A percentile compares a stretch with the other conserved stretches of the same genome.
These are phyloP conservation scores for Auriscalpium vulgare DNA, from an alignment of 768 basidiomycete species.

Conservation along the genomic window DNA sequence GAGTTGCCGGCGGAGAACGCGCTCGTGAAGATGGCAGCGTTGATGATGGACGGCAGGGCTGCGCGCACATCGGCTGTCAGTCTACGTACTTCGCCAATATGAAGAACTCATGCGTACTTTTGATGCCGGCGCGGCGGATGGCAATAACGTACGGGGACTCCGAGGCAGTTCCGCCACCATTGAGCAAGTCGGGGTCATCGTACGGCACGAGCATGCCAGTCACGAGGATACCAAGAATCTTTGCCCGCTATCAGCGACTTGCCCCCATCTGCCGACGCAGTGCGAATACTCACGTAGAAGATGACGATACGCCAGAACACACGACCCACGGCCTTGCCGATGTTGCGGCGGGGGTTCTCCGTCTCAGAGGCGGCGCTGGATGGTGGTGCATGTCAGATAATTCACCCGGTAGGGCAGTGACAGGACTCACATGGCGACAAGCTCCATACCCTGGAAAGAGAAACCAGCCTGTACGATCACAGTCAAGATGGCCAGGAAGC, in stretches of 20 bases:
- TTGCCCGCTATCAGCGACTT: not conserved
- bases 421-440: constrained; percentile 52
- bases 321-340: constrained; percentile 64
- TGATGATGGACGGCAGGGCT: constrained; percentile 61
- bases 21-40: constrained; percentile 62
- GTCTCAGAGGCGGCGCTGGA: constrained; percentile 68
- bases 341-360: constrained; percentile 69
- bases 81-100: too few species aligned
- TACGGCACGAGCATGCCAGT: constrained; percentile 77
- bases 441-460: constrained; percentile 73
- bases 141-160: constrained; percentile 84
- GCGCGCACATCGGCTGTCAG: too few species aligned
- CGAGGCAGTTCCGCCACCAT: constrained; percentile 52
- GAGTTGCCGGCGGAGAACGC: constrained; percentile 70
- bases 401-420: not conserved
- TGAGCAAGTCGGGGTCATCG: constrained; percentile 46
- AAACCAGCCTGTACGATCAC: constrained; percentile 54
- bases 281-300: constrained; percentile 51
- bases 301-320: constrained; percentile 77
- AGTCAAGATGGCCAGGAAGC: constrained; percentile 32
- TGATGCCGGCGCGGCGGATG: constrained; percentile 62
- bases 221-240: constrained; percentile 64
- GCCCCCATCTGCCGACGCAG: not conserved
- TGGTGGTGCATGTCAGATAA: not conserved
- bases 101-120: constrained; percentile 24